phyloP scores from a whole-genome alignment of 495 filamentous ascomycete genomes.

The Amphirosellinia nigrospora region DNA sequence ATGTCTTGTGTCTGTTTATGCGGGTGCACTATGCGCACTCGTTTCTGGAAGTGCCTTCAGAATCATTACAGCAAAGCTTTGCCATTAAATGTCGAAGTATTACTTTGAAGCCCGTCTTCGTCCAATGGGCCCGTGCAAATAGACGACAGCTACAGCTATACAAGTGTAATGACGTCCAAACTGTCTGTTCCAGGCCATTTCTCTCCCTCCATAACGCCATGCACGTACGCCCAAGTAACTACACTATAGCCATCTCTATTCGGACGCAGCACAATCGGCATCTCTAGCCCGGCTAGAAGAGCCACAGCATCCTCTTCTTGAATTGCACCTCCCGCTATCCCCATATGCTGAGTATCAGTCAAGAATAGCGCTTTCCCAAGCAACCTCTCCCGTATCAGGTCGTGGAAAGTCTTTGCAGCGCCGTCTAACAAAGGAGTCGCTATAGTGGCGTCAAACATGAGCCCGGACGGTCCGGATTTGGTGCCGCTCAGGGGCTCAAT shows the following conservation, averaged over 20 bases:
- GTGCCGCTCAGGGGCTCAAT: not conserved
- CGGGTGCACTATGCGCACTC: no score
- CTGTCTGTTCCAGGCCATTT: not conserved
- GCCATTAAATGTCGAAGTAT: no score
- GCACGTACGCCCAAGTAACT: not conserved
- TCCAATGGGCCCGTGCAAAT: no score
- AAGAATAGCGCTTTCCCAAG: not conserved
- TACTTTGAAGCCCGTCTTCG: no score
- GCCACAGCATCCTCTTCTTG: not conserved
- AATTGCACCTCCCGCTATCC: not conserved
- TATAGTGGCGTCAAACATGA: no score
- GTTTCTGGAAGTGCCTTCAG: no score
- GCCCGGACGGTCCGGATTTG: no score
- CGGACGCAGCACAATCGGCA: not conserved
- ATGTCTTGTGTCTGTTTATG: no score
- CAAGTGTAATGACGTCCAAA: not conserved
- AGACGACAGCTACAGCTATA: no score
- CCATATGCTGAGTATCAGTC: not conserved
- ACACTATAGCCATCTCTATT: not conserved
- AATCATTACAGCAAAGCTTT: no score
- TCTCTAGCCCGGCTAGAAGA: not conserved
- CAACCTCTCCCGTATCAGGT: not conserved
- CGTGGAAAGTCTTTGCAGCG: not conserved
- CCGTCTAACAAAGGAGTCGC: not conserved
- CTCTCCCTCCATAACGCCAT: not conserved